Base-by-base conservation (phyloP, 257 asterid species). In the Gentiana dahurica region DNA sequence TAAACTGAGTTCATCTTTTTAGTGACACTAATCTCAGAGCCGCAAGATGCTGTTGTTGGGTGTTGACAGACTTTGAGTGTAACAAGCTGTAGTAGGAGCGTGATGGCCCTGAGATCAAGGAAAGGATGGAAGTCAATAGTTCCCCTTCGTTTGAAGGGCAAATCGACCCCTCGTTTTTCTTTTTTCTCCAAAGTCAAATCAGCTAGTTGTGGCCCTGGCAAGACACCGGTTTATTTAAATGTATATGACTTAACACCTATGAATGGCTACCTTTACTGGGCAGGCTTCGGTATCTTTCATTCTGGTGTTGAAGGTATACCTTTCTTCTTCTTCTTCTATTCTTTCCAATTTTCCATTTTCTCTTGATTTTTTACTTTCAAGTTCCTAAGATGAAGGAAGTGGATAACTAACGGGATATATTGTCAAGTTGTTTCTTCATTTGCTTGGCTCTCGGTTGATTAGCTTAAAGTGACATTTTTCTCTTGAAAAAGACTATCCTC, bases 251-350 rank as follows among this genome's bases (percentile, higher is more conserved):
- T 90, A 75, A 90, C 96, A 39, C 84, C 96, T 2, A 70, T 79
- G 65, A 90, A 87, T 60, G 94, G 94, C 53, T 90, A 90, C 58
- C 82, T 87, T 66, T 87, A 87, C 56, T 90, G 98, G 98, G 96
- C 94, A 56, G 98, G 96, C 74, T 72, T 90, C 24, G 98, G 98
- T 8, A 87, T 90, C 72, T 90, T 87, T 65, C 98, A 90, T 60
- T 90, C 98, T 3, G 98, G 96, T n/a, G 91, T 87, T 12, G 96
- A 87, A 79, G 96, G 96, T 87, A 77, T 62, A 33, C 34, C 10
- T 33, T 53, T 8, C 48, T 15, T 12, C 12, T 43, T 60, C 43
- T 41, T 51, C 2, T 59, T 60, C n/a, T 12, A 47, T 62, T 54
- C 41, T 36, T 53, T 62, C 59, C 5, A 36, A 41, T 36, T 1